A percentile compares a stretch with the other conserved stretches of the same genome.
Conservation (phyloP, 768 basidiomycete genomes). For the Holtermannia corniformis region DNA sequence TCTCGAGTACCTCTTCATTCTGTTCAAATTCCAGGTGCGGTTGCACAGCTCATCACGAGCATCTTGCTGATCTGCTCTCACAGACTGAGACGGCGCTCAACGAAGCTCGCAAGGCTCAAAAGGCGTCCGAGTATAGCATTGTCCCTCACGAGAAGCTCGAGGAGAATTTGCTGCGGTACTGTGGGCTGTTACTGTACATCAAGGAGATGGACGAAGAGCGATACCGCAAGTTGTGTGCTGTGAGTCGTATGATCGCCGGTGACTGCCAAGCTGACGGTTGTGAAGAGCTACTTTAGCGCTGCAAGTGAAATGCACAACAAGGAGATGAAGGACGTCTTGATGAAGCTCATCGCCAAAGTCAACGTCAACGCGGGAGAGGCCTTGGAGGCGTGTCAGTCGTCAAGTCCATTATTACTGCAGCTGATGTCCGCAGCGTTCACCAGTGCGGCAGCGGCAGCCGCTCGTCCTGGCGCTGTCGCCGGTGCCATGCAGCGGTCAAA, state of each 20-base stretch:
- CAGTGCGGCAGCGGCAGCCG: slow-evolving; percentile 28
- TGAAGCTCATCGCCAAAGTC: slow-evolving; percentile 52
- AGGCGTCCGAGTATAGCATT: slow-evolving; percentile 48
- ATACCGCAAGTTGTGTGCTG: slow-evolving; percentile 83
- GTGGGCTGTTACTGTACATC: slow-evolving; percentile 79
- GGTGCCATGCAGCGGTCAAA: slow-evolving; percentile 69
- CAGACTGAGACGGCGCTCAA: slow-evolving; percentile 6
- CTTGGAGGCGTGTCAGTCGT: slow-evolving; percentile 55
- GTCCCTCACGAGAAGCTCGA: slow-evolving; percentile 62
- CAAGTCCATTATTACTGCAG: slow-evolving; percentile 3
- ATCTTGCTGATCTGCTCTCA: not conserved
- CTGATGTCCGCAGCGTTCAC: slow-evolving; percentile 20
- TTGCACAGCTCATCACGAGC: not conserved
- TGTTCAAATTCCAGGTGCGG: slow-evolving; percentile 77
- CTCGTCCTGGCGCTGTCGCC: slow-evolving; percentile 44
- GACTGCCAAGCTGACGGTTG: slow-evolving; percentile 3
- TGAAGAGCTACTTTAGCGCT: slow-evolving; percentile 80
- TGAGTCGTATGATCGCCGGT: slow-evolving; percentile 43
- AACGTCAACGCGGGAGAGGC: slow-evolving; percentile 66
- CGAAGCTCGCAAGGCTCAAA: slow-evolving; percentile 13
- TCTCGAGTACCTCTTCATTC: slow-evolving; percentile 78
- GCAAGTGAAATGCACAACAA: slow-evolving; percentile 68
- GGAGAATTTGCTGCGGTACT: slow-evolving; percentile 72
- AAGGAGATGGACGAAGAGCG: slow-evolving; percentile 90
- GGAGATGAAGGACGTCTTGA: slow-evolving; percentile 68